Conservation (phyloP, 352 stramenopile genomes). For the Pythium aquatile region DNA sequence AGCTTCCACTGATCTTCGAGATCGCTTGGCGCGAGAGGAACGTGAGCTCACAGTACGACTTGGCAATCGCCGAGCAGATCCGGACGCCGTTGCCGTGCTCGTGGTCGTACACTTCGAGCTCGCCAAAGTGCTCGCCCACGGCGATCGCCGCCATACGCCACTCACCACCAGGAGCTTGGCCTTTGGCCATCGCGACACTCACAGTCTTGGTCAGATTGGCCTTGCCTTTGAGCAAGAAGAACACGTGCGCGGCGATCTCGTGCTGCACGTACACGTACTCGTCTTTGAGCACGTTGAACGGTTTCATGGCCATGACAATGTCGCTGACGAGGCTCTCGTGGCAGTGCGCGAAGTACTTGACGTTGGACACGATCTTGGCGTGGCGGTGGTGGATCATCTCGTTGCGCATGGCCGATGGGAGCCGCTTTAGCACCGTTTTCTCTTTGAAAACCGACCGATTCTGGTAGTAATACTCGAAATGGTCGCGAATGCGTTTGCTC, state of each 20-base stretch:
- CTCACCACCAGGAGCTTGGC: slow-evolving; percentile 32
- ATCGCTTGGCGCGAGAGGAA: slow-evolving; percentile 79
- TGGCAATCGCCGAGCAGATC: slow-evolving; percentile 78
- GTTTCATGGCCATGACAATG: slow-evolving; percentile 79
- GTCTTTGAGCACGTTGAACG: slow-evolving; percentile 73
- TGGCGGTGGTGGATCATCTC: slow-evolving; percentile 85
- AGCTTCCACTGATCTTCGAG: slow-evolving; percentile 64
- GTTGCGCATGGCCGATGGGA: slow-evolving; percentile 75
- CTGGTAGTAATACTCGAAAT: slow-evolving; percentile 87
- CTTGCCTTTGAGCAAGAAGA: slow-evolving; percentile 81
- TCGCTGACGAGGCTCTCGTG: slow-evolving; percentile 82
- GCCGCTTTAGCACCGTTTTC: slow-evolving; percentile 53
- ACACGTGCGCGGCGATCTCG: slow-evolving; percentile 83
- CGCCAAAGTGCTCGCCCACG: slow-evolving; percentile 78
- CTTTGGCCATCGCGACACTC: slow-evolving; percentile 31
- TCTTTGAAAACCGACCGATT: slow-evolving; percentile 86
- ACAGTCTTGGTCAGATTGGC: slow-evolving; percentile 59
- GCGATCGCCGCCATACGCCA: slow-evolving; percentile 41
- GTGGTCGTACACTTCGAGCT: slow-evolving; percentile 84
- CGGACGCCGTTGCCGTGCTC: slow-evolving; percentile 78
- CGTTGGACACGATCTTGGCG: slow-evolving; percentile 59
- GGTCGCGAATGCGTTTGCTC: slow-evolving; percentile 67
- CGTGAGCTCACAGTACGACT: slow-evolving; percentile 74
- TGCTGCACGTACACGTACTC: slow-evolving; percentile 80
- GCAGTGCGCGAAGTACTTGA: slow-evolving; percentile 73